Base-by-base conservation (phyloP, 805 yeast species). In the Hanseniaspora mollemarum region DNA sequence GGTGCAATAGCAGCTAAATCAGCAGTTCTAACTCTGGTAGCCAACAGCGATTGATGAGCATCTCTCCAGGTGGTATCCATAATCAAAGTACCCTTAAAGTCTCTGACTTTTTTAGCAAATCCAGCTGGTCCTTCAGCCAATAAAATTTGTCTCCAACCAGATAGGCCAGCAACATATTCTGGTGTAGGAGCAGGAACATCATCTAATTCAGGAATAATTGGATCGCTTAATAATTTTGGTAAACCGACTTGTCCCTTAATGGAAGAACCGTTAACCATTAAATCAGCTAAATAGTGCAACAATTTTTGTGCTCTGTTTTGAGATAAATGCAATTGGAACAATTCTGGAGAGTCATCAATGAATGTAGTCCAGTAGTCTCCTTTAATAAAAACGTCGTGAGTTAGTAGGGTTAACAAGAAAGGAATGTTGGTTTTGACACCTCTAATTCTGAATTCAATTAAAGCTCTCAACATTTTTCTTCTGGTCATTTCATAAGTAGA, bases 11-110 rank as follows among this genome's bases (percentile, higher is more conserved):
- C 83, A 48, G 82, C 71, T 62, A 92, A 72, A 68, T 92, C 99
- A 59, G 84, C 76, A 22, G 98, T 92, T 71, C 99, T 81, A 35
- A 92, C 94, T 70, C 98, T 83, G 38, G 99, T 92, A 9, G 99
- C 99, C 62, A 92, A 75, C 59, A 92, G 71, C 22, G 96, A 88
- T 74, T 92, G 99, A 71, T 92, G 98, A 33, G 98, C 98, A 69
- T 92, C 99, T 80, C 99, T 87, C 99, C 99, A 92, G 9, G 99
- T 92, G 51, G 99, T 92, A 68, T 92, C 99, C 86, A 94, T 92
- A 61, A 92, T 71, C 67, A 92, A 73, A 58, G 95, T 81, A 61
- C 98, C 98, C 50, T 85, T 71, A 70, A 78, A 80, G 16, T 71
- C 67, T 66, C 96, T 80, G 54, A 92, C 95, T 61, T 85, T 81